These are phyloP conservation scores for Backusella tuberculispora DNA, from an alignment of 192 early-diverging fungal species.

Conservation along the genomic window DNA sequence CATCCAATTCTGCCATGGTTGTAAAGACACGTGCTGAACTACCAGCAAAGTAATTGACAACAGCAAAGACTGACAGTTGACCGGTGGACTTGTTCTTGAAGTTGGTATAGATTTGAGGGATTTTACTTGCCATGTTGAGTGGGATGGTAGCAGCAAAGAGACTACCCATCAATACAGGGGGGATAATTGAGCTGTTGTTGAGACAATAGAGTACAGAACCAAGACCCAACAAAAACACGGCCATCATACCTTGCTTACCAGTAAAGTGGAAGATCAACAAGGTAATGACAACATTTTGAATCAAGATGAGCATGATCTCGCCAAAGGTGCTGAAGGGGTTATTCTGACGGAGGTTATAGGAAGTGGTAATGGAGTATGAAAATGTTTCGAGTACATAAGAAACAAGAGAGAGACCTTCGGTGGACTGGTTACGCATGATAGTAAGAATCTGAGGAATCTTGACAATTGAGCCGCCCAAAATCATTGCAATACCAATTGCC, in stretches of 20 bases:
- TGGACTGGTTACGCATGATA: constrained; percentile 70
- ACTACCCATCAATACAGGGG: constrained; percentile 53
- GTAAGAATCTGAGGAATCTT: constrained; percentile 98
- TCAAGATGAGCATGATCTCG: constrained; percentile 80
- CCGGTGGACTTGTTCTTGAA: constrained; percentile 83
- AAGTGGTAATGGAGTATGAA: constrained; percentile 74
- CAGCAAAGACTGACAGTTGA: constrained; percentile 91
- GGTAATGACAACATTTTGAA: constrained; percentile 83
- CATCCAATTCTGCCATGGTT: constrained; percentile 88
- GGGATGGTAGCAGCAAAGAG: constrained; percentile 81
- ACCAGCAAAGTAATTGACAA: constrained; percentile 88
- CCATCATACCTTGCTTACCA: constrained; percentile 52
- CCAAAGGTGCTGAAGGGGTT: constrained; percentile 92
- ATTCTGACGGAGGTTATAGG: constrained; percentile 82
- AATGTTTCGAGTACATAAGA: constrained; percentile 85
- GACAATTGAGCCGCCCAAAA: constrained; percentile 84
- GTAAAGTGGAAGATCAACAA: constrained; percentile 65
- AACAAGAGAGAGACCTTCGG: constrained; percentile 79
- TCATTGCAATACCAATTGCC: constrained; percentile 89
- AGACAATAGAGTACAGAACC: constrained; percentile 53
- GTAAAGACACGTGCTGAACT: constrained; percentile 88
- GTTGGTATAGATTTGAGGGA: constrained; percentile 91
- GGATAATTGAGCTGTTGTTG: constrained; percentile 53
- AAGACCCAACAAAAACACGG: constrained; percentile 43
- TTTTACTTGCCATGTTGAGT: constrained; percentile 75